Evolutionary conservation across 2,329 filamentous ascomycete genomes (phyloP).

Genomic region (Penicillium polonicum): DNA sequence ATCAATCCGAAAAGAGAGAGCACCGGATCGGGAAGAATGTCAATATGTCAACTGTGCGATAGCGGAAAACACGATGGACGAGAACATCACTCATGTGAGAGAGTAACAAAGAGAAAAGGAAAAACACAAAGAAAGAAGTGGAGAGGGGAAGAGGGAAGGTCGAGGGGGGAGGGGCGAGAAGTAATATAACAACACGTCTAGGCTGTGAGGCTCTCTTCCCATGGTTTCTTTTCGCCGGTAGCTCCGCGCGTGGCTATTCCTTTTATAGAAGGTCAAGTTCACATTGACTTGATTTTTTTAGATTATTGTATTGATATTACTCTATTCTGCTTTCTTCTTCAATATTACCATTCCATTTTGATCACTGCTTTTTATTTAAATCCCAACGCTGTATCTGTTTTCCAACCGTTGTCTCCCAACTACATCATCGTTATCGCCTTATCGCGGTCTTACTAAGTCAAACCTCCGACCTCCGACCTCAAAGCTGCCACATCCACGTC

Average conservation of each 20-base stretch:
- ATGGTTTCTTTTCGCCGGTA: constrained; percentile 14
- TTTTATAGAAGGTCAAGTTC: background rate
- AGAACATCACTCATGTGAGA: constrained; percentile 20
- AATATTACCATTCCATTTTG: background rate
- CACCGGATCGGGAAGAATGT: constrained; percentile 30
- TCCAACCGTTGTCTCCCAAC: background rate
- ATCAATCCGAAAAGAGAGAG: constrained; percentile 9
- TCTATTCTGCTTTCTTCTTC: background rate
- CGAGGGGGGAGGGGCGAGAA: background rate
- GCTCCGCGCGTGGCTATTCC: constrained; percentile 7
- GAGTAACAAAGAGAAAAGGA: constrained; percentile 7
- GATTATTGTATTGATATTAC: background rate
- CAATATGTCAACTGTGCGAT: constrained; percentile 29
- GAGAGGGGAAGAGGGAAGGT: background rate
- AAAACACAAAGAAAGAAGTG: constrained; percentile 9
- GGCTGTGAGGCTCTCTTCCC: constrained; percentile 12
- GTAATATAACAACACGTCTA: background rate
- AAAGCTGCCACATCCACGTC: constrained; percentile 9
- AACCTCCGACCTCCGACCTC: constrained; percentile 12
- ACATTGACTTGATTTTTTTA: background rate
- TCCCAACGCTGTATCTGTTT: background rate
- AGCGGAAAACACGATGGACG: constrained; percentile 17
- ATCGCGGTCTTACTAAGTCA: constrained; percentile 17
- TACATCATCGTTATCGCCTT: constrained; percentile 13
- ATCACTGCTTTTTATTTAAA: background rate